phyloP scores from a whole-genome alignment of 164 flowering plant species.

The Vitis rotundifolia region DNA sequence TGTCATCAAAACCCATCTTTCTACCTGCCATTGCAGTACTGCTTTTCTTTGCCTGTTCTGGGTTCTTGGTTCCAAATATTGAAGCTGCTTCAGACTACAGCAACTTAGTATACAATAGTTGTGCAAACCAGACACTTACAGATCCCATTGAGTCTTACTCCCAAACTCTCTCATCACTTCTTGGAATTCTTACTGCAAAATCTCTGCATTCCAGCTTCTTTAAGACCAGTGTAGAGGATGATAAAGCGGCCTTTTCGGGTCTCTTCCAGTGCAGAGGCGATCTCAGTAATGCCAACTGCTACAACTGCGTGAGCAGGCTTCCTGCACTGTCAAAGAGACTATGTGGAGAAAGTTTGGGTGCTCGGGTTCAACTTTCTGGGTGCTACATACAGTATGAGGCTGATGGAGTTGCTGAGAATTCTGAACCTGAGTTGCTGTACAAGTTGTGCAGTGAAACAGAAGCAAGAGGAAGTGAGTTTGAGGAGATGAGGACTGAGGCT shows the following conservation, averaged over 20 bases:
- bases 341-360: slow-evolving; percentile 17
- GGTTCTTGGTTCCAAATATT: too few relatives aligned
- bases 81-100: slow-evolving; percentile 9
- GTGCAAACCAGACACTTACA: slow-evolving; percentile 19
- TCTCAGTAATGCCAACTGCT: slow-evolving; percentile 23
- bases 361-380: slow-evolving; percentile 32
- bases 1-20: too few relatives aligned
- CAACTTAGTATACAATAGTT: slow-evolving; percentile 30
- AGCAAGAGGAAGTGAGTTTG: background rate
- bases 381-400: slow-evolving; percentile 32
- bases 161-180: slow-evolving; percentile 26
- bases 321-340: slow-evolving; percentile 12
- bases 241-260: slow-evolving; percentile 19
- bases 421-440: slow-evolving; percentile 3
- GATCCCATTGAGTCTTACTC: slow-evolving; percentile 6
- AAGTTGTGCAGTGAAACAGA: slow-evolving; percentile 17
- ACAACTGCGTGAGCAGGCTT: slow-evolving; percentile 27
- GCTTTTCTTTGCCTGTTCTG: too few relatives aligned
- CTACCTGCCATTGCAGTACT: too few relatives aligned
- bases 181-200: slow-evolving; percentile 18
- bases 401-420: background rate
- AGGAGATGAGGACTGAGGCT: slow-evolving; percentile 23
- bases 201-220: slow-evolving; percentile 35
- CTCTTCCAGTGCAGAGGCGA: slow-evolving; percentile 41
- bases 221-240: slow-evolving; percentile 20